Evolutionary conservation across 2,329 filamentous ascomycete species (phyloP).

Genomic region (Colletotrichum sp.): DNA sequence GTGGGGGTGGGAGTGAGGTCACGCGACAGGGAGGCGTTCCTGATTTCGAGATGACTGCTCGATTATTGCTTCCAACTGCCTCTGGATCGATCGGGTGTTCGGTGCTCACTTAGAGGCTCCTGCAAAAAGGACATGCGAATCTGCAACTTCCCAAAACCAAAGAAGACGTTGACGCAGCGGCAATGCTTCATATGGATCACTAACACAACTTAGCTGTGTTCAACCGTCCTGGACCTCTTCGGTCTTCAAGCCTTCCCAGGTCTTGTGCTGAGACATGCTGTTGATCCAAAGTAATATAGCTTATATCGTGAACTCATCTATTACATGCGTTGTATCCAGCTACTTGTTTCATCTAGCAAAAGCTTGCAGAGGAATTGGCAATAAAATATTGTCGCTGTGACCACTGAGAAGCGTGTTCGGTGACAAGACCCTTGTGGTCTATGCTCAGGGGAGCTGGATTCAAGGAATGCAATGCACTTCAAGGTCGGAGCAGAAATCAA

Average conservation of each 20-base stretch:
- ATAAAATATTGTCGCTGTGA: not conserved
- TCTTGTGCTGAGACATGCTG: not conserved
- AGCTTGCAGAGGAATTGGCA: not conserved
- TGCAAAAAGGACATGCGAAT: not conserved
- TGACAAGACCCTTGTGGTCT: not conserved
- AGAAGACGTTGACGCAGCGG: not conserved
- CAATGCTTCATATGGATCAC: not conserved
- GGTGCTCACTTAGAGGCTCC: not conserved
- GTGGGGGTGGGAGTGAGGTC: not conserved
- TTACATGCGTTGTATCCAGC: too few species aligned
- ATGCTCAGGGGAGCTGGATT: not conserved
- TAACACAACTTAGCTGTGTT: accelerated
- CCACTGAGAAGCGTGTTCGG: not conserved
- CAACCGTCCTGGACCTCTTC: not conserved
- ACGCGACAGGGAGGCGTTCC: not conserved
- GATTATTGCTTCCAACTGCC: not conserved
- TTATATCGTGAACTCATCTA: not conserved
- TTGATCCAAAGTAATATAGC: not conserved
- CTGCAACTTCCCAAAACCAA: not conserved
- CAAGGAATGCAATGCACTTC: not conserved
- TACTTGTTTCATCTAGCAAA: not conserved
- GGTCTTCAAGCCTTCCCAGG: not conserved
- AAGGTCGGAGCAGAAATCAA: not conserved
- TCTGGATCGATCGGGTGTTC: not conserved
- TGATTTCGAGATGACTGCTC: not conserved